These are phyloP conservation scores for Penicillium sp. DNA, from an alignment of 2,329 filamentous ascomycete species.

Conservation along the genomic window DNA sequence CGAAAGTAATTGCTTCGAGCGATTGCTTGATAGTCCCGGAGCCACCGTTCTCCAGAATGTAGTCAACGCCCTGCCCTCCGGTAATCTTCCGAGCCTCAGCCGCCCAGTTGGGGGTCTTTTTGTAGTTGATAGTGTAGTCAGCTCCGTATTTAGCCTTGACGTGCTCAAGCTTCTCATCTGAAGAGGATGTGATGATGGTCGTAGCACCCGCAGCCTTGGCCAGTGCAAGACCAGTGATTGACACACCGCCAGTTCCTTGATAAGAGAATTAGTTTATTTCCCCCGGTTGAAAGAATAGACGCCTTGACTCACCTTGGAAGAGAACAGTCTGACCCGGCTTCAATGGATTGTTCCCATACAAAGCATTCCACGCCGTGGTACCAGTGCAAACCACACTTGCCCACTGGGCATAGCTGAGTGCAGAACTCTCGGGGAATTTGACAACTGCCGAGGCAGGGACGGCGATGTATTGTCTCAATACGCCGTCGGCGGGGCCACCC, in stretches of 20 bases:
- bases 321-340: slow-evolving; percentile 19
- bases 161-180: slow-evolving; percentile 31
- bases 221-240: slow-evolving; percentile 40
- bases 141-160: slow-evolving; percentile 42
- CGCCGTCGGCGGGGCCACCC: slow-evolving; percentile 36
- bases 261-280: neutral
- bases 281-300: neutral
- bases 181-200: slow-evolving; percentile 48
- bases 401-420: slow-evolving; percentile 31
- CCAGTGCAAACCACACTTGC: slow-evolving; percentile 42
- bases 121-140: slow-evolving; percentile 48
- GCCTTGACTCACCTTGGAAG: slow-evolving; percentile 24
- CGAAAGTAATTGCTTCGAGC: slow-evolving; percentile 3
- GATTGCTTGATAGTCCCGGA: slow-evolving; percentile 38
- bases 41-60: neutral
- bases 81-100: slow-evolving; percentile 42
- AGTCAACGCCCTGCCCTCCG: slow-evolving; percentile 34
- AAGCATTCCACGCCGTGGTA: slow-evolving; percentile 45
- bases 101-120: slow-evolving; percentile 40
- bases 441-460: slow-evolving; percentile 35
- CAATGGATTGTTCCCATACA: slow-evolving; percentile 38
- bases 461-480: slow-evolving; percentile 39
- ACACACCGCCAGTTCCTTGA: slow-evolving; percentile 45
- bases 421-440: slow-evolving; percentile 32
- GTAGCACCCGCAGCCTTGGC: slow-evolving; percentile 48